Percentiles rank a stretch among this genome's conserved stretches.
These are phyloP conservation scores for Selaginella tamariscina DNA, from an alignment of 75 land plant genomes.

Conservation along the genomic window DNA sequence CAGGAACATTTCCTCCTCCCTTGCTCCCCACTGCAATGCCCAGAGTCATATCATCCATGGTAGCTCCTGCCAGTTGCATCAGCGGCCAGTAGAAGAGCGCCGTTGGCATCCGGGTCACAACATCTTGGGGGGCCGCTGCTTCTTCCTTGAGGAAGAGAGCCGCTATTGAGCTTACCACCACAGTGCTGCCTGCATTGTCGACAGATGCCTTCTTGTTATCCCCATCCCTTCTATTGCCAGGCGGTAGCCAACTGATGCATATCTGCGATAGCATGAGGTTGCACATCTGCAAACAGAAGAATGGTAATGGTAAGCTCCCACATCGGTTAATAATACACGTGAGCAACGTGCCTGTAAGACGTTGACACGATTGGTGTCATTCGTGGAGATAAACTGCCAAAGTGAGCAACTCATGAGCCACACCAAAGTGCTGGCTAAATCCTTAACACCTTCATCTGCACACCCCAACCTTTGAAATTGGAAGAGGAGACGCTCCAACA, in stretches of 20 bases:
- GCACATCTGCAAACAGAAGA: conserved; percentile 72
- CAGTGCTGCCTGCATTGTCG: background rate
- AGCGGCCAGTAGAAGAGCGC: conserved; percentile 88
- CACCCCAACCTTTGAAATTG: conserved; percentile 48
- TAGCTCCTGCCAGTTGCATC: conserved; percentile 93
- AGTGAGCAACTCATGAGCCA: conserved; percentile 75
- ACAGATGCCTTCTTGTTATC: background rate
- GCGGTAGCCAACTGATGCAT: conserved; percentile 44
- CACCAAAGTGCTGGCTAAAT: conserved; percentile 26
- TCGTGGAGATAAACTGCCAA: conserved; percentile 53
- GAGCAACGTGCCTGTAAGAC: conserved; percentile 64
- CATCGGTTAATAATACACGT: background rate
- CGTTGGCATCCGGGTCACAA: conserved; percentile 71
- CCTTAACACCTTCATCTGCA: conserved; percentile 42
- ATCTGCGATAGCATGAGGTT: conserved; percentile 82
- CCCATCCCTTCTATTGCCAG: background rate
- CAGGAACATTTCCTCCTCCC: conserved; percentile 78
- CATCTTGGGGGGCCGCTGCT: conserved; percentile 74
- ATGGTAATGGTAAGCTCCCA: too few relatives aligned
- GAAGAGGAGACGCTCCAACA: conserved; percentile 69
- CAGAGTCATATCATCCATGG: conserved; percentile 80
- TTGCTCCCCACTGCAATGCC: conserved; percentile 96
- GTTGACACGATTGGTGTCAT: conserved; percentile 82
- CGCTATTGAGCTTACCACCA: conserved; percentile 47
- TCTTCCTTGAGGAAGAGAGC: conserved; percentile 67